Conservation (phyloP, 78 protist species). For the Diacronema lutheri region DNA sequence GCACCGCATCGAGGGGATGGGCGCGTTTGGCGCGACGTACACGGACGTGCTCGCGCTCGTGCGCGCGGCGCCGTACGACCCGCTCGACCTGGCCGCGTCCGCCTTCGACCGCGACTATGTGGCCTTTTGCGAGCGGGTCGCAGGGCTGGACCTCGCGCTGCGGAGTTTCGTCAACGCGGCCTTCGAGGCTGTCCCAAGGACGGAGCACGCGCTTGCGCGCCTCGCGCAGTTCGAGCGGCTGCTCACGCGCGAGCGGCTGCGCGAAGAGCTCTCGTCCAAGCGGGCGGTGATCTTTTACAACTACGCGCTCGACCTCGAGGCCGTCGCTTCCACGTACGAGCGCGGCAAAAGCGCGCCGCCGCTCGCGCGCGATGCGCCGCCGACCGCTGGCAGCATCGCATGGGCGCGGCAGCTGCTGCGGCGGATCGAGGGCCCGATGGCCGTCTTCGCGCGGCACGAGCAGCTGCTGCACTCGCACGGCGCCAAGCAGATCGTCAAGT, state of each 20-base stretch:
- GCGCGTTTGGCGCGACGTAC: neutral
- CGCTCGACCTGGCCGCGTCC: conserved; percentile 44
- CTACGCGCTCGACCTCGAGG: conserved; percentile 66
- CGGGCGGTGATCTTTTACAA: conserved; percentile 40
- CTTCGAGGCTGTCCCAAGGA: conserved; percentile 20
- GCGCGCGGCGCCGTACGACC: conserved; percentile 59
- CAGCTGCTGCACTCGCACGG: conserved; percentile 48
- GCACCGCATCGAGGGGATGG: conserved; percentile 25
- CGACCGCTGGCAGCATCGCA: conserved; percentile 67
- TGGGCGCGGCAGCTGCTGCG: conserved; percentile 74
- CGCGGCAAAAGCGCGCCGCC: conserved; percentile 57
- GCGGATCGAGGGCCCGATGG: conserved; percentile 70
- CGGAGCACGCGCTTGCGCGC: conserved; percentile 35
- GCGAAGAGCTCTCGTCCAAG: conserved; percentile 33
- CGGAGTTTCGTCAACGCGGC: conserved; percentile 21
- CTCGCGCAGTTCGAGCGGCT: conserved; percentile 30
- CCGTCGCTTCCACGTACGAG: conserved; percentile 44
- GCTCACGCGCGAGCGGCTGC: conserved; percentile 30
- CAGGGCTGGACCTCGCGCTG: conserved; percentile 50
- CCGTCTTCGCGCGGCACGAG: conserved; percentile 33
- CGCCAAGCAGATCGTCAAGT: conserved; percentile 50
- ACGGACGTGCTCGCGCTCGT: neutral
- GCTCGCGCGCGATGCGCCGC: conserved; percentile 72
- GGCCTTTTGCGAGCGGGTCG: conserved; percentile 33
- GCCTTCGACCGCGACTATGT: conserved; percentile 67